These are phyloP conservation scores for Actinomortierella wolfii DNA, from an alignment of 371 early-diverging fungal species.

Conservation along the genomic window DNA sequence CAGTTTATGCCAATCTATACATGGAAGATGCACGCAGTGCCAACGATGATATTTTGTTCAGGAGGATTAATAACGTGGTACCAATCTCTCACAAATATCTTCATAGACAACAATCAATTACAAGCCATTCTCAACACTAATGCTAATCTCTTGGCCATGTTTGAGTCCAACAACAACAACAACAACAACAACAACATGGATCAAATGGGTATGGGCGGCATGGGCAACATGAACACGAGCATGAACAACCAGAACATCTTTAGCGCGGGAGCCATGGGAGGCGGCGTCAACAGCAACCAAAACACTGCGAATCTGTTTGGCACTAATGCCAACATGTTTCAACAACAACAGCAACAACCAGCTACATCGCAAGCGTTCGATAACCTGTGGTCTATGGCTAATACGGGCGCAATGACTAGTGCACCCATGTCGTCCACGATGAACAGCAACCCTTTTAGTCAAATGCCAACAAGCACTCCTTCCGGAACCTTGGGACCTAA, in stretches of 20 bases:
- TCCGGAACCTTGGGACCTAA: no score
- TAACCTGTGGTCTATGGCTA: conserved; percentile 3
- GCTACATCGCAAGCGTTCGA: conserved; percentile 13
- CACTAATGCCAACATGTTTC: not conserved
- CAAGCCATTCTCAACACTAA: conserved; percentile 43
- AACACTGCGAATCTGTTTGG: conserved; percentile 13
- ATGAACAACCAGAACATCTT: conserved; percentile 1
- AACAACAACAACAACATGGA: conserved; percentile 17
- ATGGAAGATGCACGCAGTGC: not conserved
- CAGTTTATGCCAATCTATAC: conserved; percentile 19
- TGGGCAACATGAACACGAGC: conserved; percentile 6
- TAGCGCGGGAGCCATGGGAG: no score
- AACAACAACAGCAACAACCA: conserved; percentile 11
- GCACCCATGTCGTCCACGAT: not conserved
- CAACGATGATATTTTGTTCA: not conserved
- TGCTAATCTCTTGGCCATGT: conserved; percentile 31
- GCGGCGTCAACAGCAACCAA: conserved; percentile 3
- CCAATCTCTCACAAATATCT: conserved; percentile 3
- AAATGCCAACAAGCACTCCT: no score
- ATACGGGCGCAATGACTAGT: not conserved
- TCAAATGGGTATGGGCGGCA: no score
- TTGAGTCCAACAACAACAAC: conserved; percentile 15
- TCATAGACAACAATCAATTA: conserved; percentile 37
- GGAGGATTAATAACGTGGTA: not conserved
- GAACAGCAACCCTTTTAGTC: conserved; percentile 8